phyloP scores from a whole-genome alignment of 306 rosid species.

The Fragaria vesca region DNA sequence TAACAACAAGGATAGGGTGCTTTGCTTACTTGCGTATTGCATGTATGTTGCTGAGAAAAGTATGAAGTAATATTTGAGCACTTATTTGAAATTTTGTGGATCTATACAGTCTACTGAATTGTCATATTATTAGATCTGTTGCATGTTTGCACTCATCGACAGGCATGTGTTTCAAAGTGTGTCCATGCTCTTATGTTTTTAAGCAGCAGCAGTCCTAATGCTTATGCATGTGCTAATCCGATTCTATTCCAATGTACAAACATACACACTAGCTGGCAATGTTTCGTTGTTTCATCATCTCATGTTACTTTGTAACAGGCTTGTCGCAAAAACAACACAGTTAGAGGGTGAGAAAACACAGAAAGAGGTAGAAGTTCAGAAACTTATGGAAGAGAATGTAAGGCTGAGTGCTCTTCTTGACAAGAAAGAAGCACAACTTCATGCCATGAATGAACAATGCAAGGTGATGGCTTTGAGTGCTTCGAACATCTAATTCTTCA shows the following conservation, averaged over 20 bases:
- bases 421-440: slow-evolving; percentile 98
- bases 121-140: neutral
- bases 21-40: neutral
- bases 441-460: slow-evolving; percentile 97
- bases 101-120: neutral
- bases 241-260: neutral
- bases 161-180: neutral
- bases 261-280: neutral
- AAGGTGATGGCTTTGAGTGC: slow-evolving; percentile 97
- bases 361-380: slow-evolving; percentile 95
- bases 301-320: slow-evolving; percentile 50
- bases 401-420: slow-evolving; percentile 87
- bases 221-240: neutral
- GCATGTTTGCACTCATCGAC: neutral
- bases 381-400: slow-evolving; percentile 93
- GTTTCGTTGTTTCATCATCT: slow-evolving; percentile 20
- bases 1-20: neutral
- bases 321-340: slow-evolving; percentile 86
- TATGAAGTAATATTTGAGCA: neutral
- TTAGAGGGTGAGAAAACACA: slow-evolving; percentile 95
- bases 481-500: slow-evolving; percentile 53
- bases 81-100: neutral
- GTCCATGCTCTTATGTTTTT: neutral
- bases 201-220: neutral
- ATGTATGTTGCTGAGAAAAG: neutral